phyloP scores from a whole-genome alignment of 768 basidiomycete genomes.

The Suillus subluteus region DNA sequence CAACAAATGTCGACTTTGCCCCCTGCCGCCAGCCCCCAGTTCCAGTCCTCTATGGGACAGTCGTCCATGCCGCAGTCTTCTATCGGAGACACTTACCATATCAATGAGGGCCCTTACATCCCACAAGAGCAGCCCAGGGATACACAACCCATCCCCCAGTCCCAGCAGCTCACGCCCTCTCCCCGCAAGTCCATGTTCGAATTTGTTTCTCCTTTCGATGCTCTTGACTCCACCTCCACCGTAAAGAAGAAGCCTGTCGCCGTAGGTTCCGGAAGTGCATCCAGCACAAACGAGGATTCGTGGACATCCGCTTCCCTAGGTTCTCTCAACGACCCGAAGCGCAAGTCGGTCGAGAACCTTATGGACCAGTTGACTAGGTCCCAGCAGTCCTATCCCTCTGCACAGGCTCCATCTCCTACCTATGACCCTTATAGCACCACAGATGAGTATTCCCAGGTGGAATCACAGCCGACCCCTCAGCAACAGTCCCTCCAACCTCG shows the following conservation, averaged over 20 bases:
- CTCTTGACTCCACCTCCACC: constrained; percentile 50
- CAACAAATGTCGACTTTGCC: constrained; percentile 33
- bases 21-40: constrained; percentile 52
- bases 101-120: constrained; percentile 39
- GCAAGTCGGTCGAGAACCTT: constrained; percentile 83
- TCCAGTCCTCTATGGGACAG: constrained; percentile 29
- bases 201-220: constrained; percentile 84
- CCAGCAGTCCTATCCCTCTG: constrained; percentile 36
- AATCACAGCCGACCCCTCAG: constrained; percentile 30
- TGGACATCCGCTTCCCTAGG: constrained; percentile 47
- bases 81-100: constrained; percentile 37
- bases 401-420: constrained; percentile 42
- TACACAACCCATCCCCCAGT: constrained; percentile 25
- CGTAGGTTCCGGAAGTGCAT: constrained; percentile 39
- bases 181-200: constrained; percentile 85
- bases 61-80: background rate
- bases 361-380: constrained; percentile 70
- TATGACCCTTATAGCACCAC: constrained; percentile 41
- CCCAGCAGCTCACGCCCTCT: constrained; percentile 52
- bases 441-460: constrained; percentile 51
- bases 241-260: constrained; percentile 77
- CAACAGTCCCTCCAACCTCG: constrained; percentile 40
- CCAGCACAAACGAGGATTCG: constrained; percentile 59
- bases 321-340: constrained; percentile 55
- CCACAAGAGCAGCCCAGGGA: constrained; percentile 31